Base-by-base conservation (phyloP, 2,329 filamentous ascomycete species). In the Zasmidium cellare region DNA sequence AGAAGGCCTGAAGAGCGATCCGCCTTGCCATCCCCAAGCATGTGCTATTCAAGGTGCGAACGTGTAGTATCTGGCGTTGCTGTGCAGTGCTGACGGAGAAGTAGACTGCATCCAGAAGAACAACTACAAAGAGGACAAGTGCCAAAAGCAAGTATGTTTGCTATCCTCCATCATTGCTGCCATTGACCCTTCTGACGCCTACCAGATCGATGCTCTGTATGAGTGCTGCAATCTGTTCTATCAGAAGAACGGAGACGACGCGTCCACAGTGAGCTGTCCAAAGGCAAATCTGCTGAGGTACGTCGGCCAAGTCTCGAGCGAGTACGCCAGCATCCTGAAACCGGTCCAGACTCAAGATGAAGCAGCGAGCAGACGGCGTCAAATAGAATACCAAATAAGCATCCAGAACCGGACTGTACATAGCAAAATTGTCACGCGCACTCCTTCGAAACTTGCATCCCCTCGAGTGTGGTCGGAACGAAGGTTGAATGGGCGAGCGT, bases 161-260 rank as follows among this genome's bases (percentile, higher is more conserved):
- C 41, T 28, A n/a, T n/a, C 41, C 16, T n/a, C n/a, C 19, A 18
- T 18, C 14, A 19, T 31, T 35, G 31, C 38, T 22, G 31, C 45
- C 25, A 47, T 14, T 22, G 18, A 2, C 24, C 28, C 28, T 19
- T 25, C 57, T 65, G 56, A 62, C 22, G 16, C 16, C 5, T 74
- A 78, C 18, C 80, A 91, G 69, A 84, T 99, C 56, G 87, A 93
- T 72, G 90, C 91, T 2, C 79, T 99, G 22, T 99, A 97, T 75
- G 88, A 94, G 67, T 99, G 94, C 76, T 99, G 94, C 75, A 87
- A 92, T 69, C 83, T 85, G 12, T 96, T 97, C 73, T 97, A 99
- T 76, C 79, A 87, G 67, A 82, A 84, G 57, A 84, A 90, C 59
- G 92, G 94, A 16, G 87, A 96, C 56, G 77, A 86, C 22, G 92